phyloP scores from a whole-genome alignment of 1,284 basidiomycete species.

The Melampsora americana region DNA sequence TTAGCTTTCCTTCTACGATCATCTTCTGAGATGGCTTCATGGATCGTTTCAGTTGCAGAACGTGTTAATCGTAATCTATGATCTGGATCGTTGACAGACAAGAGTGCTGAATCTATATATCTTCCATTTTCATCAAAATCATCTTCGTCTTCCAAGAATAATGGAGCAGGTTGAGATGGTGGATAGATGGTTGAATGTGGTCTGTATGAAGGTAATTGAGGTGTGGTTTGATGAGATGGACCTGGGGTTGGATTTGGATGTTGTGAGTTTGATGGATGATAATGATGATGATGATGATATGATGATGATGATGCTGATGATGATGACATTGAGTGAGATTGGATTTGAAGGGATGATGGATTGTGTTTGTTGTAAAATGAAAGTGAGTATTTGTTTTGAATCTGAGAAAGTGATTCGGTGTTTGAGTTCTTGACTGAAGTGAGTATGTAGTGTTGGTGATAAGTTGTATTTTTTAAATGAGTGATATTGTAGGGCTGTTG shows the following conservation, averaged over 20 bases:
- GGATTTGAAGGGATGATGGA: not conserved
- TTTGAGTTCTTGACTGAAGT: too few relatives aligned
- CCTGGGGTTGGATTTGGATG: not conserved
- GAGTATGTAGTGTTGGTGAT: too few relatives aligned
- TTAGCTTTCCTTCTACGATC: conserved; percentile 60
- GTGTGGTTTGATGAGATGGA: not conserved
- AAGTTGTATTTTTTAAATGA: too few relatives aligned
- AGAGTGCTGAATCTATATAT: conserved; percentile 21
- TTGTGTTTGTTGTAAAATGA: too few relatives aligned
- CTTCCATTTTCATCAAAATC: conserved; percentile 10
- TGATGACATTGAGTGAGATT: not conserved
- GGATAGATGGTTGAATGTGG: conserved; percentile 35
- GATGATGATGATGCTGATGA: not conserved
- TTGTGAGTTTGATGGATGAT: not conserved
- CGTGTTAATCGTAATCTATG: conserved; percentile 78
- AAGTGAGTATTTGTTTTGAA: too few relatives aligned
- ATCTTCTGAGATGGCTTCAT: conserved; percentile 76
- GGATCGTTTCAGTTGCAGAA: conserved; percentile 81
- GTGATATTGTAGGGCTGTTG: too few relatives aligned
- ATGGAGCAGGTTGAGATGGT: conserved; percentile 40
- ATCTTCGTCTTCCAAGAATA: conserved; percentile 32
- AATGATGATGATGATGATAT: not conserved
- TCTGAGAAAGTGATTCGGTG: too few relatives aligned
- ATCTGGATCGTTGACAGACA: conserved; percentile 63
- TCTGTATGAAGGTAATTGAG: conserved; percentile 12